Conservation (phyloP, 306 rosid genomes). For the Ochetophila trinervis region DNA sequence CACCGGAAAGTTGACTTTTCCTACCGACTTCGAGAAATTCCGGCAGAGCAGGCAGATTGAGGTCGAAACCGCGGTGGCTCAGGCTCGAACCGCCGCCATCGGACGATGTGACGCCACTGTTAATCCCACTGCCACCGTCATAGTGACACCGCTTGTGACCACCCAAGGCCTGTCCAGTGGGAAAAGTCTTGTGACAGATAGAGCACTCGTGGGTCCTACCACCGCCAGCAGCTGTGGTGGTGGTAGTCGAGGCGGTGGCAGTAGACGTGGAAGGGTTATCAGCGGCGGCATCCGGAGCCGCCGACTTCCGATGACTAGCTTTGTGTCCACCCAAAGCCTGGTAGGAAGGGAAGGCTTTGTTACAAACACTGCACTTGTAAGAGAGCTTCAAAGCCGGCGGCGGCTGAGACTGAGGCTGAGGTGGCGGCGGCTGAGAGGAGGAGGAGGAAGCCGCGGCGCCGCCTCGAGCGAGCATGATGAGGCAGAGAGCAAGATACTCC, state of each 20-base stretch:
- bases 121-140: slow-evolving; percentile 55
- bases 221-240: background rate
- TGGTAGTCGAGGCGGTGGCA: slow-evolving; percentile 9
- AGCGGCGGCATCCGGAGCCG: slow-evolving; percentile 24
- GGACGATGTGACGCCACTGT: slow-evolving; percentile 38
- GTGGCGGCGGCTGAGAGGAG: background rate
- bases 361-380: slow-evolving; percentile 62
- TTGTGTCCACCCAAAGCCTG: slow-evolving; percentile 97
- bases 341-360: slow-evolving; percentile 70
- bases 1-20: slow-evolving; percentile 35
- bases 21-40: slow-evolving; percentile 38
- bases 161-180: slow-evolving; percentile 90
- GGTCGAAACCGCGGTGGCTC: slow-evolving; percentile 55
- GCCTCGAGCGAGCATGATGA: slow-evolving; percentile 87
- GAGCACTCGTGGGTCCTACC: slow-evolving; percentile 69
- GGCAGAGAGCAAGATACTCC: slow-evolving; percentile 94
- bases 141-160: slow-evolving; percentile 98
- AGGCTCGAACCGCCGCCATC: slow-evolving; percentile 53
- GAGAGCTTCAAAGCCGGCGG: slow-evolving; percentile 33
- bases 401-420: too few relatives aligned
- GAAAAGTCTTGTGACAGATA: slow-evolving; percentile 79
- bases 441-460: slow-evolving; percentile 13
- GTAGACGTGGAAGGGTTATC: slow-evolving; percentile 13
- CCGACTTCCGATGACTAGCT: slow-evolving; percentile 77
- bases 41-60: slow-evolving; percentile 76